A percentile compares a stretch with the other conserved stretches of the same genome.
Conservation (phyloP, 139 green algal species). For the Dunaliella sp. region DNA sequence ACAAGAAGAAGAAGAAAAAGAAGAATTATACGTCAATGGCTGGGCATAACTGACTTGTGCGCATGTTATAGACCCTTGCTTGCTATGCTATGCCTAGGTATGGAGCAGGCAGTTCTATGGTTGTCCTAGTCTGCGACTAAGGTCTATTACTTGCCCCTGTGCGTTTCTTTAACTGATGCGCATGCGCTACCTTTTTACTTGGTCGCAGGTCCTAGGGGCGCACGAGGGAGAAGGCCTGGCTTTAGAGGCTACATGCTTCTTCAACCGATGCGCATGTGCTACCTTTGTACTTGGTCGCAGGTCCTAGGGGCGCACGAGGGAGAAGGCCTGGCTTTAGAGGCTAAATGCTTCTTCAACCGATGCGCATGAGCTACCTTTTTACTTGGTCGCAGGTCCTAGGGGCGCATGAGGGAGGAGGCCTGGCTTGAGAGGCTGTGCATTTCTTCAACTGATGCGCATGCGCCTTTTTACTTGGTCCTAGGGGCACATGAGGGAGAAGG, state of each 20-base stretch:
- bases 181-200: not conserved
- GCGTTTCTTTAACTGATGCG: no score
- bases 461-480: slow-evolving; percentile 53
- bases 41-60: no score
- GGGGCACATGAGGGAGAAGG: slow-evolving; percentile 75
- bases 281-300: slow-evolving; percentile 30
- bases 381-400: slow-evolving; percentile 52
- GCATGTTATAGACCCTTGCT: not conserved
- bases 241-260: not conserved
- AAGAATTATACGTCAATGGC: no score
- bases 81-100: slow-evolving; percentile 33
- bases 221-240: not conserved
- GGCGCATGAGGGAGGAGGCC: slow-evolving; percentile 71
- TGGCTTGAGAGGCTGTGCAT: slow-evolving; percentile 48
- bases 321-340: slow-evolving; percentile 68
- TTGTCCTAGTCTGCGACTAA: no score
- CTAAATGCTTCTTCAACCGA: not conserved
- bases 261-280: not conserved
- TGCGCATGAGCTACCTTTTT: not conserved
- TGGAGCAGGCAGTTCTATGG: slow-evolving; percentile 62
- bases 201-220: not conserved
- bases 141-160: slow-evolving; percentile 58
- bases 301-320: slow-evolving; percentile 74
- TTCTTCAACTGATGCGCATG: not conserved
- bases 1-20: no score